Base-by-base conservation (phyloP, 2,329 filamentous ascomycete genomes). In the Thielaviopsis euricoi region DNA sequence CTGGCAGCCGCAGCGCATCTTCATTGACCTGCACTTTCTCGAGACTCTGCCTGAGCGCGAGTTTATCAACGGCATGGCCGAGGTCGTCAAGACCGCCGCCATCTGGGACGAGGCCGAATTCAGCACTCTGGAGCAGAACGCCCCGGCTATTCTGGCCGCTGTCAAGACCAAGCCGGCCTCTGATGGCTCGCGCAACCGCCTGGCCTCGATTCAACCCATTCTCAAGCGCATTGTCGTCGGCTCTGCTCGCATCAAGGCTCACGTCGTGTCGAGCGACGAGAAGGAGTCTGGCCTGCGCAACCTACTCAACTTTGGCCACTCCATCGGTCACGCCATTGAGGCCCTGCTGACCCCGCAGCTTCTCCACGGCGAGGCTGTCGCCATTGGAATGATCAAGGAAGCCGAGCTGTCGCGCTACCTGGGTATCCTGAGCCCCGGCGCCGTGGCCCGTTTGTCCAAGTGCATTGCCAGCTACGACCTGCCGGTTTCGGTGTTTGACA, bases 11-110 rank as follows among this genome's bases (percentile, higher is more conserved):
- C 79, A 86, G 66, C 83, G 89, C 62, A 90, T 97, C 63, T 98
- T 95, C 71, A 90, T 98, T 65, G 93, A 98, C 70, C 76, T 97
- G 61, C 79, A 83, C 58, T 97, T 98, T 67, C 76, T 98, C 58
- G 88, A 95, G 68, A 95, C 89, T 0, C 76, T 98, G 21, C 90
- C 91, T 0, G 83, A 85, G 63, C 80, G 93, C 63, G 91, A 98
- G 71, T 91, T 98, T 67, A 89, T 96, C 71, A 98, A 98, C 69
- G 93, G 93, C 61, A 96, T 98, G 91, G 93, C 91, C 25, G 93
- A 98, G 73, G 91, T 98, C 29, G 80, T 96, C 69, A 96, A 96
- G 79, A 98, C 93, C 3, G 93, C 93, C 2, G 93, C 93, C 57
- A 97, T 98, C 65, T 96, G 91, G 81, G 82, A 95, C 66, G 89